Percentiles rank a stretch among this genome's conserved stretches.
phyloP scores from a whole-genome alignment of 1,284 basidiomycete genomes.

The Ceratobasidium theobromae region DNA sequence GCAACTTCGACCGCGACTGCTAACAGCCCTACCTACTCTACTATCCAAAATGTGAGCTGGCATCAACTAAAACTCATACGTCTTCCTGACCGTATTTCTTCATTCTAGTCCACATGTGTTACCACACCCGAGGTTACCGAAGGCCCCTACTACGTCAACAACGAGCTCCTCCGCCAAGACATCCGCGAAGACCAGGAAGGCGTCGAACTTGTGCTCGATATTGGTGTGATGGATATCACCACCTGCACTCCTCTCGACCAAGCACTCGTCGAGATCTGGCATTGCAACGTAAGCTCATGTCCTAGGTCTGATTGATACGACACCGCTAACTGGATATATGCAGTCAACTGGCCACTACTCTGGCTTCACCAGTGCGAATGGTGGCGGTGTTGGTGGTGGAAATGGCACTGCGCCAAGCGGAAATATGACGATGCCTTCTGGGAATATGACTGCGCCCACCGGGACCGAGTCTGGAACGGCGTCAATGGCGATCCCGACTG shows the following conservation, averaged over 20 bases:
- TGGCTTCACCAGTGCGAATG: slow-evolving; percentile 44
- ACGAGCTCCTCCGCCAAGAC: slow-evolving; percentile 52
- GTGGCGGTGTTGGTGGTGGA: background rate
- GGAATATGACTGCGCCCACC: background rate
- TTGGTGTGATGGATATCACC: slow-evolving; percentile 71
- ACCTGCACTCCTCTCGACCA: slow-evolving; percentile 68
- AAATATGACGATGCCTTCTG: too few species aligned
- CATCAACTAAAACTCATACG: background rate
- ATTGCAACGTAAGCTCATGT: slow-evolving; percentile 40
- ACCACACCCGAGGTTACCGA: slow-evolving; percentile 46
- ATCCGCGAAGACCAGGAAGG: slow-evolving; percentile 56
- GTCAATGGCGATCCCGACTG: background rate
- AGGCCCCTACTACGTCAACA: slow-evolving; percentile 52
- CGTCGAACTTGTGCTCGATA: slow-evolving; percentile 57
- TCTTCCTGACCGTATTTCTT: background rate
- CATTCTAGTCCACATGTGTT: slow-evolving; percentile 36
- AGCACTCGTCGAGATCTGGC: slow-evolving; percentile 73
- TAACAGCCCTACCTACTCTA: background rate
- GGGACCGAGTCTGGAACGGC: background rate
- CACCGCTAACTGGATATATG: background rate
- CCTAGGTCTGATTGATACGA: slow-evolving; percentile 9
- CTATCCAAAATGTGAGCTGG: background rate
- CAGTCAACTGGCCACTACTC: slow-evolving; percentile 47
- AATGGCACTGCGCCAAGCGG: background rate
- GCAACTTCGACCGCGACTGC: background rate